phyloP scores from a whole-genome alignment of 2,329 filamentous ascomycete genomes.

The Claviceps purpurea region DNA sequence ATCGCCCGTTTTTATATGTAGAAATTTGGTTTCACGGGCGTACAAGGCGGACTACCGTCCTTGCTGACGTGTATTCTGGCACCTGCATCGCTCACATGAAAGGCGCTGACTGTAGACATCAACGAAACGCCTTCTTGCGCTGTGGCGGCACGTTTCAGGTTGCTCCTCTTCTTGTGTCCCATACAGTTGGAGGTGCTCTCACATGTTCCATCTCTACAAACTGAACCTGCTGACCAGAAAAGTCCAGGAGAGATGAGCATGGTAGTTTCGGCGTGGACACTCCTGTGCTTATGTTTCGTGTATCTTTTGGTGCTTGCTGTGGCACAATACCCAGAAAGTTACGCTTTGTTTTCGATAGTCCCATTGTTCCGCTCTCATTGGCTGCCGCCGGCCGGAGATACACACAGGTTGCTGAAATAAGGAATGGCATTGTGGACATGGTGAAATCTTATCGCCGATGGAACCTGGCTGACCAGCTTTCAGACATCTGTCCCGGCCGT shows the following conservation, averaged over 20 bases:
- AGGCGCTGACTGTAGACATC: neutral
- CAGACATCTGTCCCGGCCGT: too few relatives aligned
- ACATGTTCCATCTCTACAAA: neutral
- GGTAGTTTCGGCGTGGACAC: too few relatives aligned
- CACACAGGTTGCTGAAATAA: too few relatives aligned
- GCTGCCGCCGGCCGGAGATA: too few relatives aligned
- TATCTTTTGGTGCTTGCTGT: too few relatives aligned
- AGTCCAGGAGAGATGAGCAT: neutral
- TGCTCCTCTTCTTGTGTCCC: neutral
- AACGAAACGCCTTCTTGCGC: neutral
- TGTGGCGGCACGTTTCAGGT: neutral
- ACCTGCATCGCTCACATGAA: neutral
- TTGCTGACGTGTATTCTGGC: neutral
- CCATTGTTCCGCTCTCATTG: too few relatives aligned
- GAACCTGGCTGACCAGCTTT: too few relatives aligned
- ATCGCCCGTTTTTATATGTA: neutral
- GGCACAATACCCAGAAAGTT: too few relatives aligned
- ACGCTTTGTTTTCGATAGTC: too few relatives aligned
- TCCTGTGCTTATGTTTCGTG: too few relatives aligned
- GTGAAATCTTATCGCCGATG: too few relatives aligned
- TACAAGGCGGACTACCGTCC: neutral
- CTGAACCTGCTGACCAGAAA: neutral
- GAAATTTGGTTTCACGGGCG: neutral
- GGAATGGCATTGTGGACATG: too few relatives aligned
- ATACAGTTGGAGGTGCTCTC: neutral